These are phyloP conservation scores for Candida buenavistaensis DNA, from an alignment of 1,139 yeast genomes.

Conservation along the genomic window DNA sequence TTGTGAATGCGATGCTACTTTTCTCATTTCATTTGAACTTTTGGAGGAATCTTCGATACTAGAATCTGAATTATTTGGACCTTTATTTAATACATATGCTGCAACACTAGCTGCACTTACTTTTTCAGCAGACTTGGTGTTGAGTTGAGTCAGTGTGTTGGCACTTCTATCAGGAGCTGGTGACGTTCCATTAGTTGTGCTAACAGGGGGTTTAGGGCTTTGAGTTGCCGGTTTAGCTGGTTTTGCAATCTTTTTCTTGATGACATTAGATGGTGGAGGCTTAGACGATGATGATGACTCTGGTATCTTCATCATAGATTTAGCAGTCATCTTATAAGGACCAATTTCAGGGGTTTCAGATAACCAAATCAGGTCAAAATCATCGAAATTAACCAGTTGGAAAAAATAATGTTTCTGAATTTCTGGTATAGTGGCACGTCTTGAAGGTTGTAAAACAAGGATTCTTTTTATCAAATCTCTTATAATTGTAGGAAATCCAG, in stretches of 20 bases:
- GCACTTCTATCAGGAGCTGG: slow-evolving; percentile 13
- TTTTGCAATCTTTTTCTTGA: slow-evolving; percentile 14
- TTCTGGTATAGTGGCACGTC: slow-evolving; percentile 37
- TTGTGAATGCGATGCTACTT: slow-evolving; percentile 7
- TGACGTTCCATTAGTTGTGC: slow-evolving; percentile 3
- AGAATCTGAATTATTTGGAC: slow-evolving; percentile 19
- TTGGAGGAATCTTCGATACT: slow-evolving; percentile 17
- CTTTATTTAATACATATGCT: slow-evolving; percentile 41
- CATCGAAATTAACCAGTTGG: slow-evolving; percentile 62
- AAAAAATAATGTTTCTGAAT: slow-evolving; percentile 69
- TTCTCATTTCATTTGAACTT: slow-evolving; percentile 9
- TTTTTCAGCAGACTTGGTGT: slow-evolving; percentile 10
- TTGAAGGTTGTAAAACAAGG: slow-evolving; percentile 45
- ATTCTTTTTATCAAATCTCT: slow-evolving; percentile 49
- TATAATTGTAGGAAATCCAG: slow-evolving; percentile 48
- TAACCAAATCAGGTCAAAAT: slow-evolving; percentile 67
- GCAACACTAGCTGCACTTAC: slow-evolving; percentile 47
- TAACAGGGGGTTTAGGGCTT: slow-evolving; percentile 5
- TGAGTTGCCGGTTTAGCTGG: slow-evolving; percentile 12
- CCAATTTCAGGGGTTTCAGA: slow-evolving; percentile 71
- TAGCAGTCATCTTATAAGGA: slow-evolving; percentile 61
- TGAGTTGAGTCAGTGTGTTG: background rate
- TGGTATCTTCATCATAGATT: slow-evolving; percentile 57
- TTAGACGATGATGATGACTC: slow-evolving; percentile 38
- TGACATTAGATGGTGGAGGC: slow-evolving; percentile 20